Base-by-base conservation (phyloP, 495 filamentous ascomycete species). In the Hyaloscypha variabilis region DNA sequence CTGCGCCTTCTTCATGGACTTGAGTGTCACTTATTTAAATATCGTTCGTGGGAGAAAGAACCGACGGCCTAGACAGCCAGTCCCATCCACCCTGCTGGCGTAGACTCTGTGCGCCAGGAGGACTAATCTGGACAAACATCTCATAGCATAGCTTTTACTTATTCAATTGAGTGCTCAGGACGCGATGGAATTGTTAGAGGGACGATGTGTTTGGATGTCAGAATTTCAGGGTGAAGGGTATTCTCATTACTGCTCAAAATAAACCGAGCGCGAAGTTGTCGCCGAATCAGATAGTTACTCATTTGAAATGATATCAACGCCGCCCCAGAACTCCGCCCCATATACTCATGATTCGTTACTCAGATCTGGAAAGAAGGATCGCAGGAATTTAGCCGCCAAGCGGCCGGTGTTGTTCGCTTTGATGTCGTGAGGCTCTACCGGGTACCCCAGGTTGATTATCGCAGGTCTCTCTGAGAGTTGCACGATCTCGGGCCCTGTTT, bases 31-130 rank as follows among this genome's bases (percentile, higher is more conserved):
- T 77, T 79, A 79, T 66, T 75, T 80, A 71, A 73, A 72, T 78
- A 83, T 84, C 82, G 82, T 86, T 85, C 81, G 77, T 85, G 83
- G 83, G 77, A 85, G 78, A 86, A 75, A 65, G 76, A 85, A 64
- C 75, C 74, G 75, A 81, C 69, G 82, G 83, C 77, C 81, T 84
- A 84, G 83, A 86, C 83, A 86, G 77, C 83, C 82, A 71, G 83
- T 83, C 83, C 78, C 69, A 79, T 86, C 83, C 83, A 86, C 83
- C 83, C 83, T 80, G 82, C 77, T 81, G 78, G 75, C 76, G 78
- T 75, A 72, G 72, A 77, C 14, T 53, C 19, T 72, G 79, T 85
- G 78, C 77, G 79, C 75, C 76, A 79, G 78, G 78, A 76, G 83
- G 83, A 86, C 83, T 86, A 85, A 83, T 76, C 72, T 76, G 78